These are phyloP conservation scores for Nitzschia sp. DNA, from an alignment of 108 stramenopile genomes.

Conservation along the genomic window DNA sequence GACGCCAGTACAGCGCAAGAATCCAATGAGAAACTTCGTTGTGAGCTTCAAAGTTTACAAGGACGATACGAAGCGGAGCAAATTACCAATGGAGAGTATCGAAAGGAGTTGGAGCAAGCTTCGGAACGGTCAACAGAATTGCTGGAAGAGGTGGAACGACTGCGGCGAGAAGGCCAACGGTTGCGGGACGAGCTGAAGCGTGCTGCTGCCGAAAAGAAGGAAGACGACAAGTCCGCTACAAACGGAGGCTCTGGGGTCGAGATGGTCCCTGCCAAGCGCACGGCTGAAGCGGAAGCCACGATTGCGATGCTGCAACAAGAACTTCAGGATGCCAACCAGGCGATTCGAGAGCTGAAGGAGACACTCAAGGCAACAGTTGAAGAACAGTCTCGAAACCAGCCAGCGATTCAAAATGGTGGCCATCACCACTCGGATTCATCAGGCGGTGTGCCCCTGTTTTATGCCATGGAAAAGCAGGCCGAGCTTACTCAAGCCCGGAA, in stretches of 20 bases:
- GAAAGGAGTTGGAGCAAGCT: constrained; percentile 4
- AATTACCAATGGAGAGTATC: constrained; percentile 25
- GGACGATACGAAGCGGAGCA: constrained; percentile 36
- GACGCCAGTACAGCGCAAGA: constrained; percentile 16
- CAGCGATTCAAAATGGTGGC: neutral
- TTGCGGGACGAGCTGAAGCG: constrained; percentile 34
- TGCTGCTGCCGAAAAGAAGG: constrained; percentile 10
- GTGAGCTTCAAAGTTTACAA: constrained; percentile 30
- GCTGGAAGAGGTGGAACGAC: constrained; percentile 44
- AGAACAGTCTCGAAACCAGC: constrained; percentile 18
- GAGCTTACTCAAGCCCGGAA: constrained; percentile 82
- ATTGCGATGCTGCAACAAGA: constrained; percentile 84
- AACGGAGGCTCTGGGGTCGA: neutral
- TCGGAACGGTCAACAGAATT: constrained; percentile 31
- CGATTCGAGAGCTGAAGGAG: constrained; percentile 80
- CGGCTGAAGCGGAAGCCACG: constrained; percentile 65
- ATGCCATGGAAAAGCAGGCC: constrained; percentile 89
- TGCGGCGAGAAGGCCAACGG: constrained; percentile 33
- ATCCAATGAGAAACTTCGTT: constrained; percentile 25
- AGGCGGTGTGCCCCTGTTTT: constrained; percentile 76
- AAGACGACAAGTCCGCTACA: neutral
- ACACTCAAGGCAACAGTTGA: constrained; percentile 64
- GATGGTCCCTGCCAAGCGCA: neutral
- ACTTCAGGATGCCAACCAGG: constrained; percentile 73
- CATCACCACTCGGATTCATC: constrained; percentile 5